A percentile compares a stretch with the other conserved stretches of the same genome.
Evolutionary conservation across 1,284 basidiomycete genomes (phyloP).

Genomic region (Boletus semigastroideus): DNA sequence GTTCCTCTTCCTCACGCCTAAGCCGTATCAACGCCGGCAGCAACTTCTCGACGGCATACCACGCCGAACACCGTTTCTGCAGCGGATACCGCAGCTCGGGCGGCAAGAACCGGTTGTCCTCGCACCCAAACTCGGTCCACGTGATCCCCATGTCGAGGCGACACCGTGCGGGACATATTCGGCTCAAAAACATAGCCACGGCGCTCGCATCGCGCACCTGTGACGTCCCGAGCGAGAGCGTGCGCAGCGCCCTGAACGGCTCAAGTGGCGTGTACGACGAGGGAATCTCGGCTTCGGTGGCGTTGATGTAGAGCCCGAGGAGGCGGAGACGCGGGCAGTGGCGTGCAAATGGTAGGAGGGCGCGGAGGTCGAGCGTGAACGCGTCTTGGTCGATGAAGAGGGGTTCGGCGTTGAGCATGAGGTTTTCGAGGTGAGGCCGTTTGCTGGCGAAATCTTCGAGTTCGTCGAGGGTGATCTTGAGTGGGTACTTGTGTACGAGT

Average conservation of each 20-base stretch:
- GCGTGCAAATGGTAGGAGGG: conserved; percentile 51
- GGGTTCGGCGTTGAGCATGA: conserved; percentile 54
- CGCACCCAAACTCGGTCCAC: conserved; percentile 36
- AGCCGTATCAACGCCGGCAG: conserved; percentile 50
- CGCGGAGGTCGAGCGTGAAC: conserved; percentile 46
- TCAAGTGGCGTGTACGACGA: conserved; percentile 34
- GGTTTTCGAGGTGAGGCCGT: conserved; percentile 48
- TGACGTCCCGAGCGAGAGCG: conserved; percentile 51
- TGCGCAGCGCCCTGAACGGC: conserved; percentile 40
- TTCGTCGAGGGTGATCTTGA: conserved; percentile 46
- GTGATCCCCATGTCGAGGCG: conserved; percentile 42
- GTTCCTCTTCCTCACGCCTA: conserved; percentile 47
- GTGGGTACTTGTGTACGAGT: conserved; percentile 51
- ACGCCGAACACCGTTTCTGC: conserved; percentile 37
- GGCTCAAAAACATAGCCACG: conserved; percentile 54
- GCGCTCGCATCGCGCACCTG: conserved; percentile 39
- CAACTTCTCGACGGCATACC: conserved; percentile 45
- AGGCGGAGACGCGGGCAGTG: conserved; percentile 51
- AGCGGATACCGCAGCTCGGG: conserved; percentile 24
- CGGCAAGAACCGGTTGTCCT: conserved; percentile 25
- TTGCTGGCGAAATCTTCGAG: conserved; percentile 48
- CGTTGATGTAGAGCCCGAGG: conserved; percentile 54
- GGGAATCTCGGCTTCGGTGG: conserved; percentile 11
- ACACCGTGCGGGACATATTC: conserved; percentile 44
- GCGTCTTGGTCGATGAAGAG: conserved; percentile 35